Evolutionary conservation across 2,329 filamentous ascomycete species (phyloP).

Genomic region (Colletotrichum eremochloae): DNA sequence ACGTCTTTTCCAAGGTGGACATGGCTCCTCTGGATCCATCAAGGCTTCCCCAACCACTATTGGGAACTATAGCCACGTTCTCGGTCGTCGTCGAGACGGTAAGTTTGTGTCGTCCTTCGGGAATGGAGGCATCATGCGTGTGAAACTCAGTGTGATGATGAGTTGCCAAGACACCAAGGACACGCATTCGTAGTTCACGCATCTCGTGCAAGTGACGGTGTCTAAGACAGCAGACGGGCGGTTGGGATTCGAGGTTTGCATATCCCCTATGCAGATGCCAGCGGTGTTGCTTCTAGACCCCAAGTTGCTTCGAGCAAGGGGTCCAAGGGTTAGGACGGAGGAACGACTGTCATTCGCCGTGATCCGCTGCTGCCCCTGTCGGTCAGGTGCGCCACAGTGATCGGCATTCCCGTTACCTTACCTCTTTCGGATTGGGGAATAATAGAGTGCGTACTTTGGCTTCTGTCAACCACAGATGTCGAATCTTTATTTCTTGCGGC

Average conservation of each 20-base stretch:
- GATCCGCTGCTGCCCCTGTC: conserved; percentile 22
- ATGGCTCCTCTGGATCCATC: not conserved
- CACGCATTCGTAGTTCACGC: not conserved
- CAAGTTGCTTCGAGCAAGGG: conserved; percentile 1
- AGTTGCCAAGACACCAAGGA: not conserved
- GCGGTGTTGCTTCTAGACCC: conserved; percentile 4
- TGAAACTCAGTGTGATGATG: not conserved
- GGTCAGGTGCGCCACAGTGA: conserved; percentile 43
- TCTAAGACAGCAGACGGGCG: conserved; percentile 16
- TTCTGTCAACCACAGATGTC: conserved; percentile 22
- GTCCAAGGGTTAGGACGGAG: not conserved
- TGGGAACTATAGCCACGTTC: not conserved
- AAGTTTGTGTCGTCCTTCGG: not conserved
- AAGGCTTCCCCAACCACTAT: not conserved
- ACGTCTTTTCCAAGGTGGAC: not conserved
- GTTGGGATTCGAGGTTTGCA: not conserved
- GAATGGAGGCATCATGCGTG: not conserved
- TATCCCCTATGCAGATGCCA: not conserved
- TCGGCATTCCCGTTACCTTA: conserved; percentile 43
- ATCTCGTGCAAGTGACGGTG: conserved; percentile 2
- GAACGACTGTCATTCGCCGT: conserved; percentile 22
- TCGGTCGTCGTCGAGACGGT: not conserved
- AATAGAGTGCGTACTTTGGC: conserved; percentile 30
- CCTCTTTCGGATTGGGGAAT: conserved; percentile 31
- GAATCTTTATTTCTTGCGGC: conserved; percentile 14